A percentile compares a stretch with the other conserved stretches of the same genome.
phyloP scores from a whole-genome alignment of 140 eudicot genomes.

The Oenanthe javanica region DNA sequence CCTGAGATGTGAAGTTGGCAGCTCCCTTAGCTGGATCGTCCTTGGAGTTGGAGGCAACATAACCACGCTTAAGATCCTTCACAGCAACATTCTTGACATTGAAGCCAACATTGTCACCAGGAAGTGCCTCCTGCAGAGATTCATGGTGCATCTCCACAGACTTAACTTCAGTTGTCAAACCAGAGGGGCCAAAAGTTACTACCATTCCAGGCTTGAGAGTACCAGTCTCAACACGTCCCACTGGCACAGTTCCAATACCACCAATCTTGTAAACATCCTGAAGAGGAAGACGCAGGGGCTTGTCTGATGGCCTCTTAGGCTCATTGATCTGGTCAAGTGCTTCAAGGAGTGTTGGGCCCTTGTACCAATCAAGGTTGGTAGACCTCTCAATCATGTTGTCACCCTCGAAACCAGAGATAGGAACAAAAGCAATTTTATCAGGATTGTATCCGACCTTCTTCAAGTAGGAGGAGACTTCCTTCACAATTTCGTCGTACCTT shows the following conservation, averaged over 20 bases:
- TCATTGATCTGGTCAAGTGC: constrained; percentile 1
- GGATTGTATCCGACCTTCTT: neutral
- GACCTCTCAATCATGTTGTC: neutral
- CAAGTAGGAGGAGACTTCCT: neutral
- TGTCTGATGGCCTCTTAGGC: neutral
- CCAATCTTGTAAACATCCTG: neutral
- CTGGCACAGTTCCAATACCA: neutral
- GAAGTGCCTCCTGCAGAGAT: constrained; percentile 19
- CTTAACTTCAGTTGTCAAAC: neutral
- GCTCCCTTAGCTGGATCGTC: neutral
- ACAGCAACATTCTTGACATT: neutral
- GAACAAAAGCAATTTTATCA: neutral
- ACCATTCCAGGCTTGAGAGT: constrained; percentile 24
- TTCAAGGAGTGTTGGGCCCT: neutral
- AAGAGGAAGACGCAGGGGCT: neutral
- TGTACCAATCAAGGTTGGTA: neutral
- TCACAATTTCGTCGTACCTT: neutral
- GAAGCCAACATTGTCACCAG: neutral
- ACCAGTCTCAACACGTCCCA: constrained; percentile 24
- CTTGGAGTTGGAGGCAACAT: neutral
- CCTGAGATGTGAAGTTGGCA: constrained; percentile 24
- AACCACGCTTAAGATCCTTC: neutral
- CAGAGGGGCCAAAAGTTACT: neutral
- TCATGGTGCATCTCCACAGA: constrained; percentile 29
- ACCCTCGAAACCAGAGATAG: neutral